Evolutionary conservation across 768 basidiomycete genomes (phyloP).

Genomic region (Chalciporus pseudorubinellus): DNA sequence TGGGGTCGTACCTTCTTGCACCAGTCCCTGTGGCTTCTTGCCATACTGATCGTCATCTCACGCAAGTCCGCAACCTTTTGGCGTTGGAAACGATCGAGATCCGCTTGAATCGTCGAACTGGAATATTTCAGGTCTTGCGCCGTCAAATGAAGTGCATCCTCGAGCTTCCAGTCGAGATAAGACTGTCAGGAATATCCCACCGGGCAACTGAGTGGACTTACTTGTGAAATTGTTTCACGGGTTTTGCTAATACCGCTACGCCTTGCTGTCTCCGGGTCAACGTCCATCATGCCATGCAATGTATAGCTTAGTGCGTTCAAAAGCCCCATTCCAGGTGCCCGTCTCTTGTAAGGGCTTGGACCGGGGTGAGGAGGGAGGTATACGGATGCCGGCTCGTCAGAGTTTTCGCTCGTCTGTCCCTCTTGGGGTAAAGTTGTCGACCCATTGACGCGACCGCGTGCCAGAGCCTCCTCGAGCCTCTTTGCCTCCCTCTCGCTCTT

Average conservation of each 20-base stretch:
- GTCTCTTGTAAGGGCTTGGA: constrained; percentile 60
- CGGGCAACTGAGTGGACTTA: constrained; percentile 33
- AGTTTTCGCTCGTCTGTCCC: constrained; percentile 33
- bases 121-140: constrained; percentile 96
- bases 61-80: constrained; percentile 97
- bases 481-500: constrained; percentile 89
- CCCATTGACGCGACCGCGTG: constrained; percentile 47
- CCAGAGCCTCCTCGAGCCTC: constrained; percentile 84
- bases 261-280: constrained; percentile 94
- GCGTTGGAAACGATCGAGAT: constrained; percentile 95
- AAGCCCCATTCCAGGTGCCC: constrained; percentile 79
- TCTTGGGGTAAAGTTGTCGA: constrained; percentile 25
- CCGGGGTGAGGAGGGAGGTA: constrained; percentile 80
- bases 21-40: constrained; percentile 91
- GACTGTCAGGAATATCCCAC: constrained; percentile 15
- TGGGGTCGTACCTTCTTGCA: constrained; percentile 74
- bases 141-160: constrained; percentile 89
- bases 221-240: constrained; percentile 92
- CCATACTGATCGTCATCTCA: constrained; percentile 91
- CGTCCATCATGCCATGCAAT: constrained; percentile 97
- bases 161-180: constrained; percentile 57
- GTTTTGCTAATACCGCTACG: constrained; percentile 93
- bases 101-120: constrained; percentile 93
- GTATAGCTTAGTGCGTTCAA: constrained; percentile 92
- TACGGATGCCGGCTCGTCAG: constrained; percentile 44